Percentiles rank a stretch among this genome's conserved stretches.
Conservation (phyloP, 805 yeast genomes). For the Scheffersomyces coipomensis region DNA sequence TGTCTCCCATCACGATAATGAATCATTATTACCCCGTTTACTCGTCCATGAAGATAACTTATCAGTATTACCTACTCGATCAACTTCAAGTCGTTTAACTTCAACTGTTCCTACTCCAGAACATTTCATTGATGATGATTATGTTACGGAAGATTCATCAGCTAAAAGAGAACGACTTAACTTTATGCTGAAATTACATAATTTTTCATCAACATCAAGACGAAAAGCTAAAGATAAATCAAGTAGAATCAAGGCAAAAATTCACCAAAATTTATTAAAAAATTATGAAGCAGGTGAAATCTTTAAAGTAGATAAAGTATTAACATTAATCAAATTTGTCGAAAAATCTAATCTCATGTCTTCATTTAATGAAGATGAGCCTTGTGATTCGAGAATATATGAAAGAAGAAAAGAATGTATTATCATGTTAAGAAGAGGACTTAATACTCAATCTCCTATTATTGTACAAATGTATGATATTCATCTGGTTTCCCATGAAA, state of each 20-base stretch:
- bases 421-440: constrained; percentile 69
- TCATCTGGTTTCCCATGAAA: constrained; percentile 18
- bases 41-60: not conserved
- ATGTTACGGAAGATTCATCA: not conserved
- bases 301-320: constrained; percentile 63
- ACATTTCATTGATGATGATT: not conserved
- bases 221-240: constrained; percentile 16
- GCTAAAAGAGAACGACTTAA: constrained; percentile 13
- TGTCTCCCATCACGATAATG: too few species aligned
- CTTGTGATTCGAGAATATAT: constrained; percentile 51
- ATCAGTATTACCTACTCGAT: not conserved
- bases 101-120: not conserved
- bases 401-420: constrained; percentile 82
- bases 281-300: constrained; percentile 56
- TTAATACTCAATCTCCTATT: constrained; percentile 49
- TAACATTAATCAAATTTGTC: constrained; percentile 57
- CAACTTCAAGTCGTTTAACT: not conserved
- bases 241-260: constrained; percentile 14
- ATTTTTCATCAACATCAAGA: constrained; percentile 22
- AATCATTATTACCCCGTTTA: too few species aligned
- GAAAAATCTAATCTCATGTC: constrained; percentile 15
- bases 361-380: constrained; percentile 47
- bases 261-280: constrained; percentile 22
- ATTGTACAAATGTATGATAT: constrained; percentile 61
- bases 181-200: constrained; percentile 17